Percentiles rank a stretch among this genome's conserved stretches.
These are phyloP conservation scores for Triticum timopheevii DNA, from an alignment of 176 grass and related monocot genomes.

Conservation along the genomic window DNA sequence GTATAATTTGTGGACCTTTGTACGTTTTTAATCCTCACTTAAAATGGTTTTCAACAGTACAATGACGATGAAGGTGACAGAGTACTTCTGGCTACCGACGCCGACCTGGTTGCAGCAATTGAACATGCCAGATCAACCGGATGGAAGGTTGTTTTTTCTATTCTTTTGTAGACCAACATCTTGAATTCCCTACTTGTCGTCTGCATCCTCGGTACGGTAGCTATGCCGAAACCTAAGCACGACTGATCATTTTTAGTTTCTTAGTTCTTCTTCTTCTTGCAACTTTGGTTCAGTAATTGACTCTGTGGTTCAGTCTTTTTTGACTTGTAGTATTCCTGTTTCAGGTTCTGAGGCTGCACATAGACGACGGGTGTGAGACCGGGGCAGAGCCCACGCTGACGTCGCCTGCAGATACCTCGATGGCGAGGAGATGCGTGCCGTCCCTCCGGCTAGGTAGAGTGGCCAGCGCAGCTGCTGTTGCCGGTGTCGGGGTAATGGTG, in stretches of 20 bases:
- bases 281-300: neutral
- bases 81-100: conserved; percentile 55
- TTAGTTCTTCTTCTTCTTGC: neutral
- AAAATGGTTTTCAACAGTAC: conserved; percentile 30
- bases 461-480: conserved; percentile 34
- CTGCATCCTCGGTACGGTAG: neutral
- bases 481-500: conserved; percentile 34
- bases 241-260: neutral
- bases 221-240: neutral
- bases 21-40: neutral
- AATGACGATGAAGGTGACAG: conserved; percentile 85
- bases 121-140: conserved; percentile 65
- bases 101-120: conserved; percentile 55
- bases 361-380: conserved; percentile 35
- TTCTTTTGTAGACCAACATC: neutral
- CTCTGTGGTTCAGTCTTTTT: neutral
- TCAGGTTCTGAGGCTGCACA: conserved; percentile 68
- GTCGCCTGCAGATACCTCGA: neutral
- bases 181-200: neutral
- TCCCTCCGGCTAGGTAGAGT: conserved; percentile 32
- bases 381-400: neutral
- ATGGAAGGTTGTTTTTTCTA: conserved; percentile 50
- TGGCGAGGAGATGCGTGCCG: neutral
- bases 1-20: neutral
- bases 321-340: neutral